Evolutionary conservation across 371 early-diverging fungal genomes (phyloP).

Genomic region (Syncephalastrum monosporum): DNA sequence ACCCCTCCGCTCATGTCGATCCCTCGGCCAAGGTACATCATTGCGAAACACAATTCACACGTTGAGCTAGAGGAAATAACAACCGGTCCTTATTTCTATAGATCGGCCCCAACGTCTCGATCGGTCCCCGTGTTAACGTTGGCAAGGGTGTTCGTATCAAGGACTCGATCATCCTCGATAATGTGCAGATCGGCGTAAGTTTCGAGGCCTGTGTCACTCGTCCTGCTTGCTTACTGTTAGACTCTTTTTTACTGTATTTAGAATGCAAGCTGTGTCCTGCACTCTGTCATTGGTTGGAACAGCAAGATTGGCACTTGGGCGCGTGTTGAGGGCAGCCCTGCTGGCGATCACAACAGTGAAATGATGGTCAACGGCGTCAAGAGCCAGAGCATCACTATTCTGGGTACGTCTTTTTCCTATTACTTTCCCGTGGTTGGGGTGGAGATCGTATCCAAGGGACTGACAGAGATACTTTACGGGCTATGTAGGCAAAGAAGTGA

Average conservation of each 20-base stretch:
- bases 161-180: slow-evolving; percentile 94
- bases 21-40: slow-evolving; percentile 80
- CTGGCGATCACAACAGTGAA: slow-evolving; percentile 56
- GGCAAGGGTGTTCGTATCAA: slow-evolving; percentile 95
- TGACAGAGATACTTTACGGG: slow-evolving; percentile 29
- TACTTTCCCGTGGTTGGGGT: slow-evolving; percentile 28
- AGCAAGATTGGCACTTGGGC: slow-evolving; percentile 92
- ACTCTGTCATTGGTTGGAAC: slow-evolving; percentile 96
- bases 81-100: slow-evolving; percentile 14
- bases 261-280: slow-evolving; percentile 75
- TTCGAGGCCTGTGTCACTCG: background rate
- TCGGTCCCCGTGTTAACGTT: slow-evolving; percentile 91
- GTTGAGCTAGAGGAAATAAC: background rate
- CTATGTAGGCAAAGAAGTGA: slow-evolving; percentile 75
- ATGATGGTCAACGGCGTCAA: slow-evolving; percentile 88
- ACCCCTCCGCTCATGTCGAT: slow-evolving; percentile 91
- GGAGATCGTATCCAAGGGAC: slow-evolving; percentile 54
- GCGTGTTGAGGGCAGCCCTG: slow-evolving; percentile 89
- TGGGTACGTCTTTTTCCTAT: slow-evolving; percentile 65
- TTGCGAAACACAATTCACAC: too few species aligned
- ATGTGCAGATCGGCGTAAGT: slow-evolving; percentile 87
- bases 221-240: slow-evolving; percentile 29
- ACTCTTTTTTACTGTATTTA: slow-evolving; percentile 9
- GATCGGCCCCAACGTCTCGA: slow-evolving; percentile 95
- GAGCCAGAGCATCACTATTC: slow-evolving; percentile 87